These are phyloP conservation scores for Talaromyces sp. DNA, from an alignment of 2,329 filamentous ascomycete genomes.

Conservation along the genomic window DNA sequence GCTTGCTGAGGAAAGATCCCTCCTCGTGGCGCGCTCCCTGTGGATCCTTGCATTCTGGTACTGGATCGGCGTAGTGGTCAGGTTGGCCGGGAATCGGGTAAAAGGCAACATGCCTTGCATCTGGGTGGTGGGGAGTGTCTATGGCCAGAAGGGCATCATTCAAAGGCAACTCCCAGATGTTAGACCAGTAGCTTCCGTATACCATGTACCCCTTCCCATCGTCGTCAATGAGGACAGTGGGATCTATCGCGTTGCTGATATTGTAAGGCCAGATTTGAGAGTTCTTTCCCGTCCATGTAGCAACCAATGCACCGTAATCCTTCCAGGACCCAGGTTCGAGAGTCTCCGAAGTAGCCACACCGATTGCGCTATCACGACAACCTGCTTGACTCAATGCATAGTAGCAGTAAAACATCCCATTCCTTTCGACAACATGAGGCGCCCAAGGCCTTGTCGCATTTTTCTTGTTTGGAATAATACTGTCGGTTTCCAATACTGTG, in stretches of 20 bases:
- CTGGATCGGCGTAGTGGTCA: background rate
- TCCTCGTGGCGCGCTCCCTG: slow-evolving; percentile 17
- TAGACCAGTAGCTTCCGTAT: slow-evolving; percentile 66
- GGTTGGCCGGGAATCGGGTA: slow-evolving; percentile 8
- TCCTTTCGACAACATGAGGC: slow-evolving; percentile 56
- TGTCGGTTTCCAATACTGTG: slow-evolving; percentile 19
- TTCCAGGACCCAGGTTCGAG: slow-evolving; percentile 29
- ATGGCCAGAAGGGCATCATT: slow-evolving; percentile 19
- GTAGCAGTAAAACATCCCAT: slow-evolving; percentile 58
- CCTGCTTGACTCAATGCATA: slow-evolving; percentile 61
- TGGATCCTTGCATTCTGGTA: background rate
- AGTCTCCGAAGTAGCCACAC: slow-evolving; percentile 47
- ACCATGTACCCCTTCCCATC: slow-evolving; percentile 43
- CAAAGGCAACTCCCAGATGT: slow-evolving; percentile 58
- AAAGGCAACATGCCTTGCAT: slow-evolving; percentile 25
- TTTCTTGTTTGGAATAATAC: slow-evolving; percentile 29
- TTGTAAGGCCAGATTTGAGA: slow-evolving; percentile 29
- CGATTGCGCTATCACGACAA: slow-evolving; percentile 58
- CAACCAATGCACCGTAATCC: slow-evolving; percentile 28
- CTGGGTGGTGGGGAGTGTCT: slow-evolving; percentile 15
- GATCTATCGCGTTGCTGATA: slow-evolving; percentile 58
- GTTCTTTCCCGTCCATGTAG: slow-evolving; percentile 25
- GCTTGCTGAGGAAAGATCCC: slow-evolving; percentile 32
- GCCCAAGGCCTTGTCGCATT: slow-evolving; percentile 43
- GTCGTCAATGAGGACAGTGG: slow-evolving; percentile 43